Conservation (phyloP, 768 basidiomycete genomes). For the Xanthoconium purpureum region DNA sequence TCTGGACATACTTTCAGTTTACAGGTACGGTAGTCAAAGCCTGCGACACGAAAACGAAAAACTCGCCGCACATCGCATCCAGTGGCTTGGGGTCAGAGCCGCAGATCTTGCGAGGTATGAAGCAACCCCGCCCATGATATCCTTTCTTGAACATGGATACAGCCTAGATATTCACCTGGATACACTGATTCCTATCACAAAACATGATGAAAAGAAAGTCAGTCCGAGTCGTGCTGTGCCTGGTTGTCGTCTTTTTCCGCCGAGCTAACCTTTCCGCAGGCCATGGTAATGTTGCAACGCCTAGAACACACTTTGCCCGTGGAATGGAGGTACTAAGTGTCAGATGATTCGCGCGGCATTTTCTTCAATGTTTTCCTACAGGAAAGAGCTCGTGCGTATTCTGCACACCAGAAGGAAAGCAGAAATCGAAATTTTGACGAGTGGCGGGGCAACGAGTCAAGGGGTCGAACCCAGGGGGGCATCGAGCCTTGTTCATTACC, state of each 20-base stretch:
- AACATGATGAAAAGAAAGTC: conserved; percentile 75
- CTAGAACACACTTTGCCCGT: conserved; percentile 41
- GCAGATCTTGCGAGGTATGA: conserved; percentile 65
- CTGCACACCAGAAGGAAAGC: conserved; percentile 83
- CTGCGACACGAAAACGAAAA: conserved; percentile 69
- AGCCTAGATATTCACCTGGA: conserved; percentile 64
- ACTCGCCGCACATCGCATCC: conserved; percentile 63
- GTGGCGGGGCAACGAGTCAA: conserved; percentile 2
- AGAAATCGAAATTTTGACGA: conserved; percentile 75
- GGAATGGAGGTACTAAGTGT: conserved; percentile 60
- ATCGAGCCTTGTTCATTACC: conserved; percentile 24
- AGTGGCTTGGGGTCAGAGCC: conserved; percentile 77
- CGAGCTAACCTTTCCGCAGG: conserved; percentile 41
- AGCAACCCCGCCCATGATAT: not conserved
- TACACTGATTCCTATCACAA: conserved; percentile 63
- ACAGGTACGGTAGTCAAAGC: conserved; percentile 71
- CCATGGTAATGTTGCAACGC: conserved; percentile 57
- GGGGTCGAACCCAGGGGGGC: conserved; percentile 5
- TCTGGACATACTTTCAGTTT: conserved; percentile 86
- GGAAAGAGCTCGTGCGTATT: conserved; percentile 80
- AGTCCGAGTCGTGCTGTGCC: not conserved
- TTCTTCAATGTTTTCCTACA: conserved; percentile 29
- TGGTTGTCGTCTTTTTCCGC: not conserved
- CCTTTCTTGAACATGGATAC: not conserved
- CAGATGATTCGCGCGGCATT: not conserved